A percentile compares a stretch with the other conserved stretches of the same genome.
Conservation (phyloP, 345 rosid species). For the Pistacia integerrima region DNA sequence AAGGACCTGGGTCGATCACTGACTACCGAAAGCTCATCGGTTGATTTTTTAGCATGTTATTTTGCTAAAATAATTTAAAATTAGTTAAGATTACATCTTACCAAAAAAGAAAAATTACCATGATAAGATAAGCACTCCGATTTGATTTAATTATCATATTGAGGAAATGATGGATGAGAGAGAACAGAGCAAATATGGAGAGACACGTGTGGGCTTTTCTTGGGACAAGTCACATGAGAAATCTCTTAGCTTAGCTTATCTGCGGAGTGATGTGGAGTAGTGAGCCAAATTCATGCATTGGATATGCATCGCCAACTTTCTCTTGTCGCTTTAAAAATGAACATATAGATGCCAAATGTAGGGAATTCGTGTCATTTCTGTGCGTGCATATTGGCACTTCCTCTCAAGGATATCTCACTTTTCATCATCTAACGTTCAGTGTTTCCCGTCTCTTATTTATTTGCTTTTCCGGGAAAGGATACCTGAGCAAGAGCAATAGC, state of each 20-base stretch:
- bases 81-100: no score
- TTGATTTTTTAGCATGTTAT: not conserved
- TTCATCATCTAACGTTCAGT: not conserved
- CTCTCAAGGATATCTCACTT: not conserved
- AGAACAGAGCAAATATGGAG: not conserved
- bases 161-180: not conserved
- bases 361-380: not conserved
- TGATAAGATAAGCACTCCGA: no score
- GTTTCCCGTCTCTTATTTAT: not conserved
- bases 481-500: not conserved
- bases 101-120: no score
- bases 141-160: no score
- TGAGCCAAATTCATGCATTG: not conserved
- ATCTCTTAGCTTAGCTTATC: not conserved
- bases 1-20: no score
- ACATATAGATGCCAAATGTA: no score
- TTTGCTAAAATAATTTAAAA: not conserved
- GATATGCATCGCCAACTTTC: not conserved
- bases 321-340: not conserved
- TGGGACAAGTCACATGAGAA: not conserved
- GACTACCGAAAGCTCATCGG: not conserved
- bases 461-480: not conserved
- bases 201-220: not conserved
- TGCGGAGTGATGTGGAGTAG: slow-evolving; percentile 10
- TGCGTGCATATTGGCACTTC: not conserved